phyloP scores from a whole-genome alignment of 139 green algal species.

The Chlamydomonas eustigma region DNA sequence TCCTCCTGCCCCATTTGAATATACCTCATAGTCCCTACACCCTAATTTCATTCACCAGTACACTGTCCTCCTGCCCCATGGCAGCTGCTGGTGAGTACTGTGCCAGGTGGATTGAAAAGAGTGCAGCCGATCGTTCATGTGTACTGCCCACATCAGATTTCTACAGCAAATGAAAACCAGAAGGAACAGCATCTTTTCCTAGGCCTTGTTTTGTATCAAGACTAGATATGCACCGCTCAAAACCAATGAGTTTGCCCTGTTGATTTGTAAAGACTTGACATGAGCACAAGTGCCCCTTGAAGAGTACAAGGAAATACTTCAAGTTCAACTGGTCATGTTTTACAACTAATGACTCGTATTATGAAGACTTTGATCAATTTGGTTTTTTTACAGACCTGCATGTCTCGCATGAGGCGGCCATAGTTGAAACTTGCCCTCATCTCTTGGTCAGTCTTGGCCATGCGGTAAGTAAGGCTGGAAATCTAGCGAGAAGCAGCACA shows the following conservation, averaged over 20 bases:
- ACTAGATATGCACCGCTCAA: too few species aligned
- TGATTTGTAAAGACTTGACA: too few species aligned
- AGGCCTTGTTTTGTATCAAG: background rate
- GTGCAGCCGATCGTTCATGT: conserved; percentile 44
- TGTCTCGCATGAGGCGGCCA: conserved; percentile 34
- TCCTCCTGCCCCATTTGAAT: too few species aligned
- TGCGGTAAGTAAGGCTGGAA: conserved; percentile 3
- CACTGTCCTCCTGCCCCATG: conserved; percentile 49
- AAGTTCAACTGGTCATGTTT: too few species aligned
- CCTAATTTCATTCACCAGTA: conserved; percentile 37
- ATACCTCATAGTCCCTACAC: too few species aligned
- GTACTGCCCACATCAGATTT: conserved; percentile 52
- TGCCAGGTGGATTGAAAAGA: conserved; percentile 55
- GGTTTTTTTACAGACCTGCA: conserved; percentile 22
- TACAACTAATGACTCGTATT: too few species aligned
- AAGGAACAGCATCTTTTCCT: background rate
- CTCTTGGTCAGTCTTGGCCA: conserved; percentile 31
- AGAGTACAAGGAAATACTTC: too few species aligned
- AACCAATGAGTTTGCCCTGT: too few species aligned
- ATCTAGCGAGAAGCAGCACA: background rate
- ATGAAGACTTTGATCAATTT: too few species aligned
- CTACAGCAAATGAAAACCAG: conserved; percentile 10
- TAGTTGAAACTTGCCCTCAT: conserved; percentile 36
- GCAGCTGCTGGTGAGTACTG: conserved; percentile 54
- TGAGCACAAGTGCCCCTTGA: too few species aligned